Base-by-base conservation (phyloP, 345 rosid species). In the Psidium friedrichsthalianum region DNA sequence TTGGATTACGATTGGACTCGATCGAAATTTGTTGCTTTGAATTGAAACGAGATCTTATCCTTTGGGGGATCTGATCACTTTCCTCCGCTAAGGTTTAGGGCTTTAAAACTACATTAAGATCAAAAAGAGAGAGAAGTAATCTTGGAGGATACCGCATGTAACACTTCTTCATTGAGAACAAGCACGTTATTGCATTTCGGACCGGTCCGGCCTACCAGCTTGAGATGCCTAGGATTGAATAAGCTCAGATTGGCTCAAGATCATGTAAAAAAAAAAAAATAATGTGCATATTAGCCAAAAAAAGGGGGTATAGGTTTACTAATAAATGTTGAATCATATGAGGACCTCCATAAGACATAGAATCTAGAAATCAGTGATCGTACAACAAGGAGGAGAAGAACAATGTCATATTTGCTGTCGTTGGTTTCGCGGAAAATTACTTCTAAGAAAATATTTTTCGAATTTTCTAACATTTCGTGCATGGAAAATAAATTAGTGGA, bases 181-280 rank as follows among this genome's bases (percentile, higher is more conserved):
- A 9, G 51, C 44, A 42, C 44, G 44, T 44, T 44, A 44, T 64
- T 15, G 6, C 22, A 8, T 64, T 64, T 32, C 0, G 24, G 29
- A 32, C 2, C 1, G 40, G 0, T 64, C 15, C 0, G 11, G 0
- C 55, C 55, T 53, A 6, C 55, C 55, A 15, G 8, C 3, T 3
- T 16, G 5, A 32, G 42, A 64, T 64, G 18, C 36, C 20, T 8
- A 61, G 16, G 1, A 8, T 32, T 64, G 16, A 64, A 16, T 29
- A 61, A 61, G 3, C 13, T 29, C 11, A 3, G 2, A 7, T 2
- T 0, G 32, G 2, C 0, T 5, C 6, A 64, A 16, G 32, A 2
- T 16, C 3, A 16, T 32, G 36, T 6, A 3, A 3, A 0, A 32
- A 64, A 11, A 3, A 3, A 0, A 32, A 64, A 11, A 61, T 2